Conservation (phyloP, 768 basidiomycete genomes). For the Boletus coccyginus region DNA sequence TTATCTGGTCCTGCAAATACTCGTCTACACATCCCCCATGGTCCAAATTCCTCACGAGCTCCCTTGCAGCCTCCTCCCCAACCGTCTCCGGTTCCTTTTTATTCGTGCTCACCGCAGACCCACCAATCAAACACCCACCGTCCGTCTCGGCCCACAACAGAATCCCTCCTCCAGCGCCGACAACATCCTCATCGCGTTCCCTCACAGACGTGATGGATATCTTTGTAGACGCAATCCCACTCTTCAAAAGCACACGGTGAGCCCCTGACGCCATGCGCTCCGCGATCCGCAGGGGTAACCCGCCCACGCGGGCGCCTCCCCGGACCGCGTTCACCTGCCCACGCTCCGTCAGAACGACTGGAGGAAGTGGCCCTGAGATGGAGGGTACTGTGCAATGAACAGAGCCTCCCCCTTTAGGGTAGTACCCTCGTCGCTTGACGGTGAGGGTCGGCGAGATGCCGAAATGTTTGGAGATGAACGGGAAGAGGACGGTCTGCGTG, state of each 20-base stretch:
- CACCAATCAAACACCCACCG: conserved; percentile 63
- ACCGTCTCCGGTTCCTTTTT: conserved; percentile 43
- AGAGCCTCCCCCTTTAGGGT: conserved; percentile 69
- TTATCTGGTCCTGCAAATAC: conserved; percentile 70
- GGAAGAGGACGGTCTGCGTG: conserved; percentile 59
- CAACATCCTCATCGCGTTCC: conserved; percentile 43
- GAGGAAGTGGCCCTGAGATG: conserved; percentile 39
- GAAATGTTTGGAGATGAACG: conserved; percentile 63
- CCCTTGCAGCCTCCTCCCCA: conserved; percentile 59
- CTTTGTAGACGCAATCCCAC: conserved; percentile 25
- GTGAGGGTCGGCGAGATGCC: conserved; percentile 41
- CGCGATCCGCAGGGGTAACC: conserved; percentile 56
- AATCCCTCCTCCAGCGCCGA: conserved; percentile 70
- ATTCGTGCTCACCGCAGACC: conserved; percentile 62
- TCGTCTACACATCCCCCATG: conserved; percentile 76
- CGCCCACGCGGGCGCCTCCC: conserved; percentile 65
- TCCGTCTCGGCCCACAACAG: conserved; percentile 74
- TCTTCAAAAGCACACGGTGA: conserved; percentile 35
- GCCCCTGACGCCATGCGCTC: conserved; percentile 58
- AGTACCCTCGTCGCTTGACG: conserved; percentile 63
- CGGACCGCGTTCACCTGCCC: conserved; percentile 49
- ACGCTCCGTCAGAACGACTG: conserved; percentile 52
- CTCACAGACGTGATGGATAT: conserved; percentile 42
- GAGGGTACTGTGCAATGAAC: conserved; percentile 41
- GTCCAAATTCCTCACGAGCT: conserved; percentile 53